Percentiles rank a stretch among this genome's conserved stretches.
Conservation (phyloP, 805 yeast species). For the Starmerella etchellsii region DNA sequence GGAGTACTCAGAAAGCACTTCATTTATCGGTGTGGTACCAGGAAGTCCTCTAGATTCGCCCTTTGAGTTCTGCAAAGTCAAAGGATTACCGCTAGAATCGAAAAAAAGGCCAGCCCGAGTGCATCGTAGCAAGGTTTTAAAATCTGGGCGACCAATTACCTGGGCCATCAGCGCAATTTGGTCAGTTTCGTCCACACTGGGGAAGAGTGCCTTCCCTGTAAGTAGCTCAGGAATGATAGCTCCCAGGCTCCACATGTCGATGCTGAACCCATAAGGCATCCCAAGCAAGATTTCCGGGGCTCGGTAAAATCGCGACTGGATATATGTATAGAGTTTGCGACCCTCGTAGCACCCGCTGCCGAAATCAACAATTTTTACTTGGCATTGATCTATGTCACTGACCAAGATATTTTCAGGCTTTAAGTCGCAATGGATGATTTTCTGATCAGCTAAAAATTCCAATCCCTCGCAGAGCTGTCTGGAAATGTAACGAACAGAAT, state of each 20-base stretch:
- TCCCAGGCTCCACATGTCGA: slow-evolving; percentile 96
- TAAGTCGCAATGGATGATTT: slow-evolving; percentile 69
- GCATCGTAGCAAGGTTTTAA: slow-evolving; percentile 26
- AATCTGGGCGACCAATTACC: slow-evolving; percentile 76
- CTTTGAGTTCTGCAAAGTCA: slow-evolving; percentile 14
- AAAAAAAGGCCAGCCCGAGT: slow-evolving; percentile 30
- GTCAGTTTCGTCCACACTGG: slow-evolving; percentile 77
- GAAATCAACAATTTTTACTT: slow-evolving; percentile 64
- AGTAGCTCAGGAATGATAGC: slow-evolving; percentile 93
- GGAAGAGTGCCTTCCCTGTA: slow-evolving; percentile 87
- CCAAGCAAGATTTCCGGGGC: slow-evolving; percentile 96
- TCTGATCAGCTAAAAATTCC: slow-evolving; percentile 40
- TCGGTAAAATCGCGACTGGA: slow-evolving; percentile 88
- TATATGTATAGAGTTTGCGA: slow-evolving; percentile 86
- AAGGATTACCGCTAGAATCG: slow-evolving; percentile 27
- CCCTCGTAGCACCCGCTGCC: slow-evolving; percentile 44
- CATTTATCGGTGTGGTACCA: slow-evolving; percentile 13
- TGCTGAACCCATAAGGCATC: slow-evolving; percentile 72
- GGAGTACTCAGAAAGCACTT: slow-evolving; percentile 6
- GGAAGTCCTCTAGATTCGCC: slow-evolving; percentile 16
- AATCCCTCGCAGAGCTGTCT: slow-evolving; percentile 48
- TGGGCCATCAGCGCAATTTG: slow-evolving; percentile 87
- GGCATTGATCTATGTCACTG: slow-evolving; percentile 31
- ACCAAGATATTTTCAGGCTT: slow-evolving; percentile 78
- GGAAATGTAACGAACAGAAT: slow-evolving; percentile 33